These are phyloP conservation scores for Komagataella mondaviorum DNA, from an alignment of 805 yeast species.

Conservation along the genomic window DNA sequence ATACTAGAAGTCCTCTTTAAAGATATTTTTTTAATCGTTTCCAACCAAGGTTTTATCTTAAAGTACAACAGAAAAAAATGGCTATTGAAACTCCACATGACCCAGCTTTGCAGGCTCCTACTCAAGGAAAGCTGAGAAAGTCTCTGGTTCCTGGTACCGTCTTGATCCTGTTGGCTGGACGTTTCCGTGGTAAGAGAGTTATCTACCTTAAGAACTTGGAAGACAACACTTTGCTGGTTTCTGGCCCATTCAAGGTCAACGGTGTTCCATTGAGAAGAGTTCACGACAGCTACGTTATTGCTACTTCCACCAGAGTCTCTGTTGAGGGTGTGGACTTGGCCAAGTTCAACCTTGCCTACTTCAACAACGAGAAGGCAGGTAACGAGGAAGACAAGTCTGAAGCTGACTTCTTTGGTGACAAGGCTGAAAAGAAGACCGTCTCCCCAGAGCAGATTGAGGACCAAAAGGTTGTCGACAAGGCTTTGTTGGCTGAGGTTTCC, in stretches of 20 bases:
- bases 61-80: constrained; percentile 60
- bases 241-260: constrained; percentile 99
- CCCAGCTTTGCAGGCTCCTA: constrained; percentile 38
- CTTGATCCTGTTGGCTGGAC: constrained; percentile 93
- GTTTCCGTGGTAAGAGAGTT: constrained; percentile 99
- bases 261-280: constrained; percentile 99
- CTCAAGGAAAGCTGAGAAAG: constrained; percentile 92
- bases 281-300: constrained; percentile 96
- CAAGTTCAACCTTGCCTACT: constrained; percentile 90
- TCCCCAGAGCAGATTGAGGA: constrained; percentile 91
- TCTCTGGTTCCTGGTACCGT: constrained; percentile 82
- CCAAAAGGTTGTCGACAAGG: constrained; percentile 91
- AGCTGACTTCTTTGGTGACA: constrained; percentile 79
- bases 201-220: constrained; percentile 93
- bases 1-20: background rate
- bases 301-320: constrained; percentile 87
- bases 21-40: background rate
- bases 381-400: constrained; percentile 76
- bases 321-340: constrained; percentile 72
- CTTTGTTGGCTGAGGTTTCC: constrained; percentile 87
- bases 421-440: constrained; percentile 70
- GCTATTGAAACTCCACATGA: background rate
- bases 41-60: constrained; percentile 58
- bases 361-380: constrained; percentile 82
- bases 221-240: constrained; percentile 93